Conservation (phyloP, 495 filamentous ascomycete genomes). For the Neurospora intermedia region DNA sequence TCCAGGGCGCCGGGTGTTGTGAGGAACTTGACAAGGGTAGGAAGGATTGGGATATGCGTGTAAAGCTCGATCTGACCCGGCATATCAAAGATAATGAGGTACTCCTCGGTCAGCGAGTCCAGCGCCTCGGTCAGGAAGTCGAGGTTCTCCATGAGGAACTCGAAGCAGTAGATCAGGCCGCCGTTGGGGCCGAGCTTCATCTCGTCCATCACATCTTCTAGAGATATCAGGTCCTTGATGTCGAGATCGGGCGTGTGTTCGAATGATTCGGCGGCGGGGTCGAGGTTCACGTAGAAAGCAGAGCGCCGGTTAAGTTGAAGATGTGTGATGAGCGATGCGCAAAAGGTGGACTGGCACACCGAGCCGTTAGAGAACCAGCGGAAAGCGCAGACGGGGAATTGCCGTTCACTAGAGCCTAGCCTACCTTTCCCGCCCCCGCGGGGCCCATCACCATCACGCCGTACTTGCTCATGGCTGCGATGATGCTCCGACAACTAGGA, state of each 20-base stretch:
- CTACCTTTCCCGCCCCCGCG: conserved; percentile 75
- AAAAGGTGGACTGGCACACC: conserved; percentile 69
- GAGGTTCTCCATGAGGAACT: conserved; percentile 89
- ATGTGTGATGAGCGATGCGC: conserved; percentile 83
- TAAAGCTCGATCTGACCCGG: conserved; percentile 98
- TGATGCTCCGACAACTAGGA: background rate
- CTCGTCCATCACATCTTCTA: conserved; percentile 98
- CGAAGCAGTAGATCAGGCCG: conserved; percentile 95
- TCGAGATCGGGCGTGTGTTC: conserved; percentile 87
- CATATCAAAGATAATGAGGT: conserved; percentile 95
- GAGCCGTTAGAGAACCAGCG: conserved; percentile 8
- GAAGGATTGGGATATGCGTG: conserved; percentile 89
- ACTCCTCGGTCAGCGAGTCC: conserved; percentile 83
- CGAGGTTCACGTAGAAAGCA: conserved; percentile 91
- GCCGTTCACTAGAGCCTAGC: conserved; percentile 1
- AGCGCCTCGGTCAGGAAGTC: conserved; percentile 86
- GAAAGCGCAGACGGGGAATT: background rate
- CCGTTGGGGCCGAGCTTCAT: conserved; percentile 89
- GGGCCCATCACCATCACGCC: conserved; percentile 92
- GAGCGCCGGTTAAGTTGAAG: conserved; percentile 80
- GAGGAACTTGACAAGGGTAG: conserved; percentile 72
- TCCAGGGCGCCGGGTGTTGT: conserved; percentile 70
- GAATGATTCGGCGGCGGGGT: conserved; percentile 91
- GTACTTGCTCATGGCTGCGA: conserved; percentile 71
- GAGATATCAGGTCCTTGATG: conserved; percentile 90